A percentile compares a stretch with the other conserved stretches of the same genome.
phyloP scores from a whole-genome alignment of 176 grass and related monocot genomes.

The Zea luxurians region DNA sequence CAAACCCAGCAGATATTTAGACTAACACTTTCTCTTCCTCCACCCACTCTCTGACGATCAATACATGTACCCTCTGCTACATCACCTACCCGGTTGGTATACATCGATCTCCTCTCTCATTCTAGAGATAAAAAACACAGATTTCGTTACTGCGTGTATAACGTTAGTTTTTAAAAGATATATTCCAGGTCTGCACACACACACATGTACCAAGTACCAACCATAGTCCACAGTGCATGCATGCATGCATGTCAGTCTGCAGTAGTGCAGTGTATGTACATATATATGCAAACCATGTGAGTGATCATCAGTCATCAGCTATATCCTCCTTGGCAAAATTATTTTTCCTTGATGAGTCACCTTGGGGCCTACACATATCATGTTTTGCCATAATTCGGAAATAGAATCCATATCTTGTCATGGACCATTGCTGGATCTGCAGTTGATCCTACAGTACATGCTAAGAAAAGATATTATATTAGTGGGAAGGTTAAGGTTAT shows the following conservation, averaged over 20 bases:
- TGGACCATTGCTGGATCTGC: slow-evolving; percentile 25
- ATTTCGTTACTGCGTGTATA: background rate
- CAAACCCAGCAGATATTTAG: slow-evolving; percentile 31
- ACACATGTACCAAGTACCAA: slow-evolving; percentile 29
- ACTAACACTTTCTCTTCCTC: background rate
- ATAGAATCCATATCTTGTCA: slow-evolving; percentile 42
- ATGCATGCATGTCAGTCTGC: slow-evolving; percentile 18
- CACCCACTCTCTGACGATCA: slow-evolving; percentile 21
- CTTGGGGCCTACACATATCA: slow-evolving; percentile 40
- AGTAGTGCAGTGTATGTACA: background rate
- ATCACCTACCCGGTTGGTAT: slow-evolving; percentile 42
- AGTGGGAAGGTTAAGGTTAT: no score
- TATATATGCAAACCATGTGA: slow-evolving; percentile 19
- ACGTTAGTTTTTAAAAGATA: slow-evolving; percentile 5
- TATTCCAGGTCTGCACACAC: no score
- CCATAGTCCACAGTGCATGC: slow-evolving; percentile 34
- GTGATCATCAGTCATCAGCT: background rate
- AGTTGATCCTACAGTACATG: background rate
- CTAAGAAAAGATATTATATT: no score
- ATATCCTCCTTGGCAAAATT: background rate
- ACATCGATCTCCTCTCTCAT: background rate
- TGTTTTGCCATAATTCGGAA: slow-evolving; percentile 45
- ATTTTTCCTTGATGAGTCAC: slow-evolving; percentile 26
- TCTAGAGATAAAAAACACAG: background rate
- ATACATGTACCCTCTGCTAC: slow-evolving; percentile 7